Evolutionary conservation across 2,329 filamentous ascomycete species (phyloP), one percentile per base, ranked within the genome.

Genomic region (Ciborinia camelliae): DNA sequence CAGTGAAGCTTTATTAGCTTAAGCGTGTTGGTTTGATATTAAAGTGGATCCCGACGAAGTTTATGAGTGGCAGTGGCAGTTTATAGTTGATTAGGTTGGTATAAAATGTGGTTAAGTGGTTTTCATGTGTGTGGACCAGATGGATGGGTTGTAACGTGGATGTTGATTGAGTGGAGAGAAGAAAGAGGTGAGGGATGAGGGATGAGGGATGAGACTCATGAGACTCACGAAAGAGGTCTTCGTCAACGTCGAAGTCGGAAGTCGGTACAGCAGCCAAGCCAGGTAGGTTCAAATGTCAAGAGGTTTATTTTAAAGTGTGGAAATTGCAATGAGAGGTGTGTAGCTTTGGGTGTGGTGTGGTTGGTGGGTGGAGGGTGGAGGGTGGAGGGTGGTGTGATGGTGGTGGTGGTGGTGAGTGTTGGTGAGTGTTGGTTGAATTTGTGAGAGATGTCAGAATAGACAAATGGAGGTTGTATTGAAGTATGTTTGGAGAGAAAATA

Each of bases 1-100:
- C n/a, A n/a, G n/a, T n/a, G n/a, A n/a, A n/a, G n/a, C n/a, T n/a
- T n/a, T n/a, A n/a, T n/a, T n/a, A 39, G 51, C 32, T 39, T 37
- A 54, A 32, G 51, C 51, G n/a, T 37, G 51, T 53, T 26, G 37
- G 51, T n/a, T 37, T 54, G 32, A 54, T 37, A 54, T 54, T 39
- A 39, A 54, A 26, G 51, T 54, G 51, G 51, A 39, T 54, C 9
- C 51, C 32, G 7, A 23, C n/a, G 18, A 30, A 39, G 51, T 37
- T n/a, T 32, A 39, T 26, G n/a, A 12, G 15, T 39, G 51, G n/a
- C 51, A 23, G 32, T 10, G n/a, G n/a, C n/a, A n/a, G n/a, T n/a
- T n/a, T n/a, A n/a, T n/a, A n/a, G n/a, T n/a, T n/a, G n/a, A n/a
- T n/a, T n/a, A n/a, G n/a, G n/a, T n/a, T n/a, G n/a, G n/a, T n/a